Evolutionary conservation across 768 basidiomycete genomes (phyloP), one percentile per base, ranked within the genome.

Genomic region (Collybia sordida): DNA sequence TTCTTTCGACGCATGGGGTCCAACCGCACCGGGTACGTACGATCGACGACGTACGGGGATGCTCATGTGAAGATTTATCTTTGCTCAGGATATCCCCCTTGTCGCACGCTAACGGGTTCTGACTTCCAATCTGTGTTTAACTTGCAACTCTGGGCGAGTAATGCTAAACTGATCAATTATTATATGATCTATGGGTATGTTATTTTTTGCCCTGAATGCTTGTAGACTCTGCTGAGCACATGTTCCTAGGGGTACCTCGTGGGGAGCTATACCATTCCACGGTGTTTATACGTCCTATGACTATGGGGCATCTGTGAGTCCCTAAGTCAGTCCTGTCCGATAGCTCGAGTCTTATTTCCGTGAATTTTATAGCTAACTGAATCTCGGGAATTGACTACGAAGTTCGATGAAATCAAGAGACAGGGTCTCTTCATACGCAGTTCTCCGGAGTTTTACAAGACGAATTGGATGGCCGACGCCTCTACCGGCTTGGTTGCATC

Each of bases 231-330:
- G 18, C 21, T 11, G 7, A n/a, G 3, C 31, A 31, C 14, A 3
- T 4, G 14, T 42, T 38, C 42, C 43, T 50, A 90, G 90, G 6
- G 90, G 91, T 19, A 93, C 91, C 0, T 90, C 86, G 11, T 93
- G 90, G 89, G 91, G 88, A 35, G 86, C 77, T 8, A 72, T 93
- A 37, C 86, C 91, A 1, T 88, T 83, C 71, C 90, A 81, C 12
- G 87, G 84, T 7, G 90, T 88, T 14, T 83, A 85, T 61, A 83
- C 79, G 2, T 90, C 88, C 21, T 93, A 93, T 48, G 91, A 93
- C 66, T 93, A 93, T 49, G 90, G 90, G 17, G 75, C 83, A 37
- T 68, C 85, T 21, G 78, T 79, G 55, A 49, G 63, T 52, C 35
- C 3, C 15, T 19, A 28, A 11, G 6, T 35, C n/a, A 34, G n/a